Percentiles rank a stretch among this genome's conserved stretches.
These are phyloP conservation scores for Mycena capillaripes DNA, from an alignment of 768 basidiomycete species.

Conservation along the genomic window DNA sequence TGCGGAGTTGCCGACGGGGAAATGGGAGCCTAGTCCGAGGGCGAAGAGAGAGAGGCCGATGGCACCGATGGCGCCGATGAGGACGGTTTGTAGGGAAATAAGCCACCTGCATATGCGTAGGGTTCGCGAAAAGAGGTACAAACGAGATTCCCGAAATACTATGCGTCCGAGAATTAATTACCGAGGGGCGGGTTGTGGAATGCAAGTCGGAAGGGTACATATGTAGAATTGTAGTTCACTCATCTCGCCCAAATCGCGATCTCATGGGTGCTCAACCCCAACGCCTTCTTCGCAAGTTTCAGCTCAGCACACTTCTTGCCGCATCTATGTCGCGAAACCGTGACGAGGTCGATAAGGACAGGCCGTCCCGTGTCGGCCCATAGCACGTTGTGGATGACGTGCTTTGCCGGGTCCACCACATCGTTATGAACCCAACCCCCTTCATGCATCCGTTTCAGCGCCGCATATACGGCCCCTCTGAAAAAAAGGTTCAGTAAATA, in stretches of 20 bases:
- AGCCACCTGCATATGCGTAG: too few relatives aligned
- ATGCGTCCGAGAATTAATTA: too few relatives aligned
- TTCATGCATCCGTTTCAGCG: slow-evolving; percentile 11
- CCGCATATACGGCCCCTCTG: slow-evolving; percentile 4
- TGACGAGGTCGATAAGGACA: slow-evolving; percentile 2
- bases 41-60: too few relatives aligned
- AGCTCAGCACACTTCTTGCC: not conserved
- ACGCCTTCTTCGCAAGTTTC: not conserved
- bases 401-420: not conserved
- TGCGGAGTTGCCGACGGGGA: too few relatives aligned
- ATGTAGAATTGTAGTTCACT: too few relatives aligned
- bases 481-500: not conserved
- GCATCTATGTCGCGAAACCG: not conserved
- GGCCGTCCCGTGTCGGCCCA: slow-evolving; percentile 11
- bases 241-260: not conserved
- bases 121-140: too few relatives aligned
- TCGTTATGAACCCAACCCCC: slow-evolving; percentile 18
- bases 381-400: not conserved
- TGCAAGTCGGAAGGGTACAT: too few relatives aligned
- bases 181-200: too few relatives aligned
- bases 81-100: too few relatives aligned
- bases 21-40: too few relatives aligned
- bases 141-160: too few relatives aligned
- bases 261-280: not conserved
- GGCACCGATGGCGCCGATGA: too few relatives aligned